Base-by-base conservation (phyloP, 345 rosid genomes). In the Aegle marmelos region DNA sequence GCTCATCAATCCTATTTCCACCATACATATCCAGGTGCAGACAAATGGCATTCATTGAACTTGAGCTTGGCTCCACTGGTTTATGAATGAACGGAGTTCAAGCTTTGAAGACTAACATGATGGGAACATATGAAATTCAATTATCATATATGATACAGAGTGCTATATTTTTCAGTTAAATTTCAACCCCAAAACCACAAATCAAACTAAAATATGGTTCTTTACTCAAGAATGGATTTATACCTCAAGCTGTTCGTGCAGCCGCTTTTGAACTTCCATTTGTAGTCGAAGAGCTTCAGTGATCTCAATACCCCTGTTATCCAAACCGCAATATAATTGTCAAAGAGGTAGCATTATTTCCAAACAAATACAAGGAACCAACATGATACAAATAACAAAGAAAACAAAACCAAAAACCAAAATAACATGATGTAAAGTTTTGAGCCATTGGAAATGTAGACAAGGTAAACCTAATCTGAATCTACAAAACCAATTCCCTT, bases 211-310 rank as follows among this genome's bases (percentile, higher is more conserved):
- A 64, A 19, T 65, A 57, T 27, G 48, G 24, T 48, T 48, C 58
- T 19, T 76, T 48, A 45, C n/a, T n/a, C 16, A 69, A 57, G 73
- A 73, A 60, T 13, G 72, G 36, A 79, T 77, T 72, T 17, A 67
- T 87, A 93, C 99, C 99, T 95, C 99, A 41, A 95, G 98, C 82
- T 95, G 99, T 84, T 93, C 98, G 70, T 91, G 98, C 80, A 95
- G 83, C 78, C 86, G 87, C 84, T 91, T 95, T 88, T 95, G 98
- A 75, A 89, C 89, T 84, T 90, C 98, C 97, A 95, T 87, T 85
- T 95, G 98, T 70, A 93, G 58, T n/a, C 94, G 90, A 77, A 95
- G 82, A 68, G 98, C 95, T 86, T 93, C 98, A 17, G 95, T 93
- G 41, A 94, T 86, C 84, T 87, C 88, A 21, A 88, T 83, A 78